Conservation (phyloP, 306 rosid species). For the Ziziphus jujuba region DNA sequence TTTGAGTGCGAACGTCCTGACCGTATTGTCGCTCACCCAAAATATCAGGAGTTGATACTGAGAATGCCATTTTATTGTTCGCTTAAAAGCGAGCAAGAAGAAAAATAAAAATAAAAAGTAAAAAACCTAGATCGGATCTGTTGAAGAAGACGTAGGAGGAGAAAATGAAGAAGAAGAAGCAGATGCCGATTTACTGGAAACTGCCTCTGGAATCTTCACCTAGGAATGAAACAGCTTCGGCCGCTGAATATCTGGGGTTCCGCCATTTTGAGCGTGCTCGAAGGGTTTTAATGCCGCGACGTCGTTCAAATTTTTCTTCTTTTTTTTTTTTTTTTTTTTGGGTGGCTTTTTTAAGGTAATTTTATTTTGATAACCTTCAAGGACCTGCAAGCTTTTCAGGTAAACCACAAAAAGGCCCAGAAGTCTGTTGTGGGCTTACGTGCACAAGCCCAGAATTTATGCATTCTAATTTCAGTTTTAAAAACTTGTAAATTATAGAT, state of each 20-base stretch:
- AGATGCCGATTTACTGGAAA: background rate
- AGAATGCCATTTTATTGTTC: constrained; percentile 45
- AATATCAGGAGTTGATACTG: constrained; percentile 68
- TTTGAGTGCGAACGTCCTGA: constrained; percentile 95
- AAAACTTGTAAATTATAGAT: no score
- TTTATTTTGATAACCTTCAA: no score
- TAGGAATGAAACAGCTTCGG: background rate
- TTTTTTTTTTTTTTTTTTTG: background rate
- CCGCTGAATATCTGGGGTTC: background rate
- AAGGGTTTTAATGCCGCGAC: constrained; percentile 22
- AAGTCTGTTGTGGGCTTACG: no score
- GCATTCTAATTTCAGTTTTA: no score
- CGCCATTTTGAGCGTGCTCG: background rate
- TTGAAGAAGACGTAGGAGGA: background rate
- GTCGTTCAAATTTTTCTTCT: constrained; percentile 6
- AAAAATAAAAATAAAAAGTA: no score
- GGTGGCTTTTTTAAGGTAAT: no score
- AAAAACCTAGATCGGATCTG: constrained; percentile 33
- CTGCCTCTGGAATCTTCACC: constrained; percentile 18
- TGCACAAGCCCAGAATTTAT: no score
- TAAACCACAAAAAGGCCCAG: no score
- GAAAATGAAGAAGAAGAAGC: background rate
- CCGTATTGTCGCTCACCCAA: constrained; percentile 92
- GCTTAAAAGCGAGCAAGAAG: background rate
- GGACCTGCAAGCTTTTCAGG: no score